These are phyloP conservation scores for Labyrinthula sp. DNA, from an alignment of 352 stramenopile genomes.

Conservation along the genomic window DNA sequence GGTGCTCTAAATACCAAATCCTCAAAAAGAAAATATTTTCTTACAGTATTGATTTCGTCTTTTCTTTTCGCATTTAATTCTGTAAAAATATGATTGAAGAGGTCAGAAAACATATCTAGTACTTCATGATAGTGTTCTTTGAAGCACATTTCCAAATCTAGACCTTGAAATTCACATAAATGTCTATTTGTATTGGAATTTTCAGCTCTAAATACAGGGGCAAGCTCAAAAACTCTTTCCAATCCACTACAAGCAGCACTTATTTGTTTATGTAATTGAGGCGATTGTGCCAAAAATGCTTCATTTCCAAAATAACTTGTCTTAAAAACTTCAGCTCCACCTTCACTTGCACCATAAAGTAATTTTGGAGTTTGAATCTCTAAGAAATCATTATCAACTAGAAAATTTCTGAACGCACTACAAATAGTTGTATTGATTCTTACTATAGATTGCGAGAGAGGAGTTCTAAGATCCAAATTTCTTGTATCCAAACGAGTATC, in stretches of 20 bases:
- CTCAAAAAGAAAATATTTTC: slow-evolving; percentile 87
- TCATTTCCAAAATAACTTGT: slow-evolving; percentile 93
- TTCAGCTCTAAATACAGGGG: slow-evolving; percentile 95
- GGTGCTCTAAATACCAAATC: slow-evolving; percentile 81
- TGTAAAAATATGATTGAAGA: slow-evolving; percentile 99
- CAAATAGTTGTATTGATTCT: slow-evolving; percentile 83
- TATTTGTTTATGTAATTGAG: slow-evolving; percentile 99
- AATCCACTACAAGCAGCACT: slow-evolving; percentile 85
- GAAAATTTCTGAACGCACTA: slow-evolving; percentile 85
- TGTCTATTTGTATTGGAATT: slow-evolving; percentile 96
- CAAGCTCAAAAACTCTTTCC: slow-evolving; percentile 88
- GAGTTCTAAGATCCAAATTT: slow-evolving; percentile 87
- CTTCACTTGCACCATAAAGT: slow-evolving; percentile 81
- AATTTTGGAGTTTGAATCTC: slow-evolving; percentile 98
- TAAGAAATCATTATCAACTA: slow-evolving; percentile 78
- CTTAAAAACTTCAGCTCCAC: slow-evolving; percentile 90
- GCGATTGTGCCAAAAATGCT: slow-evolving; percentile 81
- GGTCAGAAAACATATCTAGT: slow-evolving; percentile 81
- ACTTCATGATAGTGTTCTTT: slow-evolving; percentile 98
- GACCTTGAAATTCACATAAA: slow-evolving; percentile 97
- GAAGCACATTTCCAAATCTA: slow-evolving; percentile 99
- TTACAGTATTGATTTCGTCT: slow-evolving; percentile 78
- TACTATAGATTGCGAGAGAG: slow-evolving; percentile 95
- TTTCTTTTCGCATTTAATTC: slow-evolving; percentile 71
- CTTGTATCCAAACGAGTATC: slow-evolving; percentile 83